Conservation (phyloP, 768 basidiomycete genomes). For the Sporobolomyces pararoseus region DNA sequence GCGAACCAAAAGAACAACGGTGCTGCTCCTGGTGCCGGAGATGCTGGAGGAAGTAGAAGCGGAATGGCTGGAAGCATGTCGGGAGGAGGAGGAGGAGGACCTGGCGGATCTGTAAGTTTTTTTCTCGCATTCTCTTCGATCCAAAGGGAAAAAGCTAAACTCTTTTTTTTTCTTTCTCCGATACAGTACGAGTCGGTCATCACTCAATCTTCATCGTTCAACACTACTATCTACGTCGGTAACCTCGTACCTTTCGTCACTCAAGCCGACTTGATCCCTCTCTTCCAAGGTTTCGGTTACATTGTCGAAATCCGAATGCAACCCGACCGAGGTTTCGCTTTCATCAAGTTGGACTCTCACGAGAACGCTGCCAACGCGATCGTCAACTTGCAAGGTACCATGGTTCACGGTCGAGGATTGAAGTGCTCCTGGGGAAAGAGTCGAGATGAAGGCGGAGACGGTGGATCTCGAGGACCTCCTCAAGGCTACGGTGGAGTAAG, state of each 20-base stretch:
- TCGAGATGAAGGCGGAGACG: constrained; percentile 29
- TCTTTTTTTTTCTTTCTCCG: too few species aligned
- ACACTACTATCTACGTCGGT: constrained; percentile 89
- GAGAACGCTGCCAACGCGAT: constrained; percentile 98
- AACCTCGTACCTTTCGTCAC: constrained; percentile 96
- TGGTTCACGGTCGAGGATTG: constrained; percentile 94
- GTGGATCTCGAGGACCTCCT: constrained; percentile 1
- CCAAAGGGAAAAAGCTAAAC: background rate
- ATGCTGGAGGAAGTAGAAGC: constrained; percentile 32
- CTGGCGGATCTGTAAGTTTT: constrained; percentile 17
- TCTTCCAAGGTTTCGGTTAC: constrained; percentile 98
- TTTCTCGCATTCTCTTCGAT: background rate
- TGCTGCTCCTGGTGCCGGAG: constrained; percentile 51
- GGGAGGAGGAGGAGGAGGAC: constrained; percentile 14
- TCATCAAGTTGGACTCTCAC: constrained; percentile 97
- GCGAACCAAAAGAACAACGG: constrained; percentile 96
- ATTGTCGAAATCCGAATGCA: constrained; percentile 99
- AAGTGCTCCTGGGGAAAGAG: constrained; percentile 99
- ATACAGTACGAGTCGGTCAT: constrained; percentile 86
- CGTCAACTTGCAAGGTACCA: constrained; percentile 90
- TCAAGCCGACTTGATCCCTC: constrained; percentile 92
- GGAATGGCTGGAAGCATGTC: constrained; percentile 21
- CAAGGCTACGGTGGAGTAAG: background rate
- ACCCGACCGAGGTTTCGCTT: constrained; percentile 96
- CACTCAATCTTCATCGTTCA: constrained; percentile 85